Evolutionary conservation across 1,284 basidiomycete species (phyloP).

Genomic region (Chalciporus sp.): DNA sequence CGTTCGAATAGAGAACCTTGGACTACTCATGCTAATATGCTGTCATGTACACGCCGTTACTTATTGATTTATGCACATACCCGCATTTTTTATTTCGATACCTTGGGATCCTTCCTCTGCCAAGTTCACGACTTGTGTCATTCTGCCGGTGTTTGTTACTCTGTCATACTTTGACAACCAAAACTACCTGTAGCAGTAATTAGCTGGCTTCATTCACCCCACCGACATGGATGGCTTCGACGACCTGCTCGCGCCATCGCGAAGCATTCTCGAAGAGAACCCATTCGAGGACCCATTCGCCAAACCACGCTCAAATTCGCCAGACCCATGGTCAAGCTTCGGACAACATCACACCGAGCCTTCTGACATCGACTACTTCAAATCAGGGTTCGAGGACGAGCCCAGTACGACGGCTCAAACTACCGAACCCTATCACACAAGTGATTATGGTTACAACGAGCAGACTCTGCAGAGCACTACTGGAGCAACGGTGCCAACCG

Average conservation of each 20-base stretch:
- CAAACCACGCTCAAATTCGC: constrained; percentile 60
- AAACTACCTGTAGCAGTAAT: background rate
- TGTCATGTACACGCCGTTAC: constrained; percentile 7
- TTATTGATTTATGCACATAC: constrained; percentile 11
- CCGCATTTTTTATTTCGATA: constrained; percentile 2
- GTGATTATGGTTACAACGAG: constrained; percentile 18
- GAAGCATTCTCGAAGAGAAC: constrained; percentile 65
- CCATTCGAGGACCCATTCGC: constrained; percentile 78
- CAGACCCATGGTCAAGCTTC: constrained; percentile 73
- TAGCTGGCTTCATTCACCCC: background rate
- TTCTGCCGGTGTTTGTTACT: constrained; percentile 6
- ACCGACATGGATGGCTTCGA: constrained; percentile 69
- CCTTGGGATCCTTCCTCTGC: too few species aligned
- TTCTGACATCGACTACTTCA: constrained; percentile 34
- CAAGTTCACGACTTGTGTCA: too few species aligned
- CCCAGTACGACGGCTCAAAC: constrained; percentile 25
- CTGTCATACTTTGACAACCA: background rate
- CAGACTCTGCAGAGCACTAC: constrained; percentile 8
- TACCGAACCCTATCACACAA: constrained; percentile 24
- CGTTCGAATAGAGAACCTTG: constrained; percentile 60
- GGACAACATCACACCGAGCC: constrained; percentile 22
- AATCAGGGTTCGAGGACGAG: constrained; percentile 38
- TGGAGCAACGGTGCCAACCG: constrained; percentile 10
- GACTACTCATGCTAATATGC: constrained; percentile 1
- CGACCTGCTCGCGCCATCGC: constrained; percentile 70